phyloP scores from a whole-genome alignment of 345 rosid genomes.

The Psidium guajava region DNA sequence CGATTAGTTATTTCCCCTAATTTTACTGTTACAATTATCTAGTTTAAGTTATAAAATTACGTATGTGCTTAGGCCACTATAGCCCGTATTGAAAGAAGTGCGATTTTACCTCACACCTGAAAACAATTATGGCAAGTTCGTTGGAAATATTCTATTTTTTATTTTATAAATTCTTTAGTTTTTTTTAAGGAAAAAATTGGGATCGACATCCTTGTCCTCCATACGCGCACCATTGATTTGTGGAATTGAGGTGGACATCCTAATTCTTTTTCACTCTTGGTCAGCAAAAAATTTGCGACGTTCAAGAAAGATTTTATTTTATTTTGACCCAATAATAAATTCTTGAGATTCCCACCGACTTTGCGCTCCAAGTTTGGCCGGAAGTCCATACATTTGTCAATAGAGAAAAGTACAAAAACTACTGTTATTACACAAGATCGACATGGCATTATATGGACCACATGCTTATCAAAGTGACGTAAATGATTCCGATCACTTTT shows the following conservation, averaged over 20 bases:
- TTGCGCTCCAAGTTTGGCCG: conserved; percentile 10
- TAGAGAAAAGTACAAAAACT: not conserved
- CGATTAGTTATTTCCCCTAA: not conserved
- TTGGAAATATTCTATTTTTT: not conserved
- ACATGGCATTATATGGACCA: too few species aligned
- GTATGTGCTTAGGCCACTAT: not conserved
- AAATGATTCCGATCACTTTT: not conserved
- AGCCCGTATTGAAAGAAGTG: not conserved
- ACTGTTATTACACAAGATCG: not conserved
- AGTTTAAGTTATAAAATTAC: not conserved
- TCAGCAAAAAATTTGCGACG: not conserved
- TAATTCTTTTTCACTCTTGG: not conserved
- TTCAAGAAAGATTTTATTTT: not conserved
- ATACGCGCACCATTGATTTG: too few species aligned
- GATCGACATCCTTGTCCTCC: too few species aligned
- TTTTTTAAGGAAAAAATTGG: too few species aligned
- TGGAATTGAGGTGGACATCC: too few species aligned
- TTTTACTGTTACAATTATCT: not conserved
- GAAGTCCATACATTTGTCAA: not conserved
- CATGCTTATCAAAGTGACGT: not conserved
- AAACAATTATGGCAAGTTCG: not conserved
- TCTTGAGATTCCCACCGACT: not conserved
- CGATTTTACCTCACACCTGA: not conserved
- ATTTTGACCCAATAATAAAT: not conserved
- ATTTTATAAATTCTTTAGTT: too few species aligned